Evolutionary conservation across 2,329 filamentous ascomycete genomes (phyloP).

Genomic region (Ceratocystis diversiconidia): DNA sequence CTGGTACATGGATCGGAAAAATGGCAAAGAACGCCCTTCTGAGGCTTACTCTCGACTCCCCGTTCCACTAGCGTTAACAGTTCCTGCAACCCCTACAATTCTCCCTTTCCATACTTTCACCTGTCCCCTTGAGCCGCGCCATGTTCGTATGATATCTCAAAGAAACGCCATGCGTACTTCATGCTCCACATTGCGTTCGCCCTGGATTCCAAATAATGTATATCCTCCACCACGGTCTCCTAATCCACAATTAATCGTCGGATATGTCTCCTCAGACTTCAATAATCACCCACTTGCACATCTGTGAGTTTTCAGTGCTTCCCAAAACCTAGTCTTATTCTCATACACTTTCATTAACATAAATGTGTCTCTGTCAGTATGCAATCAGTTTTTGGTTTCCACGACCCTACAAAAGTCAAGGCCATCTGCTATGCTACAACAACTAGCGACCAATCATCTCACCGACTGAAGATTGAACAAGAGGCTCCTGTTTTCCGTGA

Average conservation of each 20-base stretch:
- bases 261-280: conserved; percentile 96
- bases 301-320: conserved; percentile 36
- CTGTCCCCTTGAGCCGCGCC: conserved; percentile 76
- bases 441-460: conserved; percentile 71
- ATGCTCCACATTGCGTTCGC: conserved; percentile 68
- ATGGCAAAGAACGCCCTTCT: conserved; percentile 43
- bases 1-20: conserved; percentile 73
- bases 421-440: conserved; percentile 96
- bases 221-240: conserved; percentile 79
- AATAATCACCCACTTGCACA: conserved; percentile 97
- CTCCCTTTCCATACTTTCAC: conserved; percentile 97
- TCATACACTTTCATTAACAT: not conserved
- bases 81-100: conserved; percentile 84
- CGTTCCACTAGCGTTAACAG: conserved; percentile 55
- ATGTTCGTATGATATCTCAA: conserved; percentile 88
- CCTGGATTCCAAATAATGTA: conserved; percentile 72
- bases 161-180: conserved; percentile 88
- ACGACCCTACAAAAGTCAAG: conserved; percentile 57
- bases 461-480: conserved; percentile 82
- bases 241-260: conserved; percentile 69
- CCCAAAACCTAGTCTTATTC: not conserved
- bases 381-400: conserved; percentile 95
- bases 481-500: conserved; percentile 88
- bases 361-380: conserved; percentile 37
- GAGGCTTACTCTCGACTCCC: conserved; percentile 56